phyloP scores from a whole-genome alignment of 176 grass and related monocot species.

The Aegilops tauschii region DNA sequence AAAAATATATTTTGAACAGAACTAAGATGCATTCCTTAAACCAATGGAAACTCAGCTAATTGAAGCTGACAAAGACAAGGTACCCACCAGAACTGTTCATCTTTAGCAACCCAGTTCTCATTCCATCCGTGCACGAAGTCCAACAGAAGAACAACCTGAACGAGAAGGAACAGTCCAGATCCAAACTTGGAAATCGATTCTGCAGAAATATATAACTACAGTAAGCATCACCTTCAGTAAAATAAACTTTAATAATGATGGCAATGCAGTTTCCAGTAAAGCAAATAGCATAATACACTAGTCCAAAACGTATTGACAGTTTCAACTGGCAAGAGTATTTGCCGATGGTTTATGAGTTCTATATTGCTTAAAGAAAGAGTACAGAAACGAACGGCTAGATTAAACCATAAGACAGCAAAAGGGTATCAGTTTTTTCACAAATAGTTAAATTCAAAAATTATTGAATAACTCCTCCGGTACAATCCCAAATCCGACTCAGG shows the following conservation, averaged over 20 bases:
- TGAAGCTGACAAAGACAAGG: background rate
- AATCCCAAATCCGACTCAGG: background rate
- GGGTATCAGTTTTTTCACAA: background rate
- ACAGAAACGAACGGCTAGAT: background rate
- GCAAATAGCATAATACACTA: constrained; percentile 9
- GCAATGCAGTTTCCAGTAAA: background rate
- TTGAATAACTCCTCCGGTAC: too few relatives aligned
- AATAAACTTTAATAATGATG: background rate
- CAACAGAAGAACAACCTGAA: constrained; percentile 95
- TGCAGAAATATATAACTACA: constrained; percentile 40
- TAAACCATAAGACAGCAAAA: background rate
- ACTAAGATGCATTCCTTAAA: background rate
- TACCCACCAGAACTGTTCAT: constrained; percentile 91
- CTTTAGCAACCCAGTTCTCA: constrained; percentile 92
- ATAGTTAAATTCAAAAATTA: too few relatives aligned
- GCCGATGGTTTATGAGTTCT: background rate
- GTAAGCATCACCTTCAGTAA: background rate
- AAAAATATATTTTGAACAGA: background rate
- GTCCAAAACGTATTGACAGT: background rate
- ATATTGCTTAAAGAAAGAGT: background rate
- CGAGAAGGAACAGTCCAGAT: constrained; percentile 93
- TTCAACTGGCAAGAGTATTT: background rate
- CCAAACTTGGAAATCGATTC: constrained; percentile 95
- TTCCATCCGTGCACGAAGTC: constrained; percentile 99
- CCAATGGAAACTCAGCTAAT: background rate